phyloP scores from a whole-genome alignment of 2,329 filamentous ascomycete genomes.

The Penicillium fuscoglaucum region DNA sequence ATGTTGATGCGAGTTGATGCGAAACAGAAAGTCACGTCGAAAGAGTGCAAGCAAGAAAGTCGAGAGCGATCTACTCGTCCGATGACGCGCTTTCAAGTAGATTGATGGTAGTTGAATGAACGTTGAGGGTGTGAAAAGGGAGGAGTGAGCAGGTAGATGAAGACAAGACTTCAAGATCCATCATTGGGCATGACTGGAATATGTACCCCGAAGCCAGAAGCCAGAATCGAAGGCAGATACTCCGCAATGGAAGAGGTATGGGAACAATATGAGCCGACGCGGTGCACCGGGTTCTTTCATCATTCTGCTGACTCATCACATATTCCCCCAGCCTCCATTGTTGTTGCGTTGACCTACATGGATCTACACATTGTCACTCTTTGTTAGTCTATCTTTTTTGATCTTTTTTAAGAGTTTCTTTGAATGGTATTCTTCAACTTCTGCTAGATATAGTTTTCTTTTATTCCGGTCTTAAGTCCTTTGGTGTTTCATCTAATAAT shows the following conservation, averaged over 20 bases:
- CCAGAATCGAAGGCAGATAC: background rate
- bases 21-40: background rate
- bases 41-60: background rate
- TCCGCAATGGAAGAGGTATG: slow-evolving; percentile 5
- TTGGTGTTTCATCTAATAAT: background rate
- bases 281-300: slow-evolving; percentile 3
- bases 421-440: background rate
- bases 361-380: background rate
- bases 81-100: slow-evolving; percentile 11
- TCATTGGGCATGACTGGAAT: slow-evolving; percentile 15
- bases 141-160: background rate
- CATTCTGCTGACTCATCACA: slow-evolving; percentile 10
- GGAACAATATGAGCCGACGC: slow-evolving; percentile 8
- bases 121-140: background rate
- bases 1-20: background rate
- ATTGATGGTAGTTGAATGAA: slow-evolving; percentile 1
- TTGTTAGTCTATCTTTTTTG: background rate
- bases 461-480: background rate
- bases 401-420: background rate
- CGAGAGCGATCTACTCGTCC: slow-evolving; percentile 2
- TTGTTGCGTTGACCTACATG: background rate
- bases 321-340: background rate
- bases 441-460: background rate
- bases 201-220: background rate
- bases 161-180: slow-evolving; percentile 13